Percentiles rank a stretch among this genome's conserved stretches.
phyloP scores from a whole-genome alignment of 2,329 filamentous ascomycete genomes.

The Tympanopsis confertula region DNA sequence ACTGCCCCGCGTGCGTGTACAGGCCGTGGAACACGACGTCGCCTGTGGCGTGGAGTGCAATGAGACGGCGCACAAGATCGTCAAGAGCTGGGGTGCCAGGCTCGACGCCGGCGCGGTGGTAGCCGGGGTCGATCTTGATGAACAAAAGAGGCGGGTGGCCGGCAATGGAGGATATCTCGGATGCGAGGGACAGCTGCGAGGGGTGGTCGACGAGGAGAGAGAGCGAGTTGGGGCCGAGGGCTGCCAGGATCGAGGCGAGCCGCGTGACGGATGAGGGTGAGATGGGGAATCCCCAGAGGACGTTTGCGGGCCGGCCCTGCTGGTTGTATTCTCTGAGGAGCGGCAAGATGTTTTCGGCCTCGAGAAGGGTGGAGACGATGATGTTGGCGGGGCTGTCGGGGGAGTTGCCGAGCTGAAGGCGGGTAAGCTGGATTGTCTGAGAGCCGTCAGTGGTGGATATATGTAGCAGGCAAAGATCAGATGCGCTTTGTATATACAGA shows the following conservation, averaged over 20 bases:
- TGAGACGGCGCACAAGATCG: constrained; percentile 29
- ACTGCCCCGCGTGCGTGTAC: constrained; percentile 65
- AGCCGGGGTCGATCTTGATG: constrained; percentile 67
- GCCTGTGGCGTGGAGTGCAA: constrained; percentile 27
- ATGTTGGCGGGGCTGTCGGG: constrained; percentile 39
- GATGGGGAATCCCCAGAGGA: constrained; percentile 64
- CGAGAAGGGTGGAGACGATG: constrained; percentile 63
- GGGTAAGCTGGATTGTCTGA: constrained; percentile 54
- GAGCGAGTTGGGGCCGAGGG: constrained; percentile 43
- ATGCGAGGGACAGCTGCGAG: constrained; percentile 41
- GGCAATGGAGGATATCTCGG: constrained; percentile 25
- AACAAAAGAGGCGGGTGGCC: constrained; percentile 43
- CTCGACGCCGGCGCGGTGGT: constrained; percentile 56
- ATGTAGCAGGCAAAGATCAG: too few relatives aligned
- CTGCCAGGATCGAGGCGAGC: constrained; percentile 40
- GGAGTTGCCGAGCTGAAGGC: constrained; percentile 55
- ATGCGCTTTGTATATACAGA: too few relatives aligned
- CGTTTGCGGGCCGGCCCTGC: constrained; percentile 32
- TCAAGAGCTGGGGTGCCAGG: constrained; percentile 32
- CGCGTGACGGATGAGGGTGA: constrained; percentile 47
- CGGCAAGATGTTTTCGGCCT: constrained; percentile 56
- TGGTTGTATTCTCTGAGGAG: constrained; percentile 45
- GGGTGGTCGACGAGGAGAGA: constrained; percentile 61
- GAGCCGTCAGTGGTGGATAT: constrained; percentile 8
- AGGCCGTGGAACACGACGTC: constrained; percentile 42